Evolutionary conservation across 2,329 filamentous ascomycete genomes (phyloP).

Genomic region (Alternaria brassicicola): DNA sequence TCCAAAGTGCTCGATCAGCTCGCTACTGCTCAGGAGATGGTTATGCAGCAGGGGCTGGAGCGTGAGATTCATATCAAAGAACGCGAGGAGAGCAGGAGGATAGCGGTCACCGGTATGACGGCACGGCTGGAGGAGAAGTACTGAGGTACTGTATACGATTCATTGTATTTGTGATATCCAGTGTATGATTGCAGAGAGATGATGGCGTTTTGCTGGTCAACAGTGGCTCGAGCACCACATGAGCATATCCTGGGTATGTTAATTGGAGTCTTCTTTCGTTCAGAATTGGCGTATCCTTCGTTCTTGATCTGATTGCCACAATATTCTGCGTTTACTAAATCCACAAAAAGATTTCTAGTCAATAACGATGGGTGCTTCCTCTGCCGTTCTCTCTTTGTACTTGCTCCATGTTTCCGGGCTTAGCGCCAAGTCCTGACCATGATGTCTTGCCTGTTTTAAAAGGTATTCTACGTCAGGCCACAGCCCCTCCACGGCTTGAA

Average conservation of each 20-base stretch:
- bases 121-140: slow-evolving; percentile 43
- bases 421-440: not conserved
- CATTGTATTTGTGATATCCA: slow-evolving; percentile 9
- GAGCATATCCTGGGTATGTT: not conserved
- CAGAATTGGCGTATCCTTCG: not conserved
- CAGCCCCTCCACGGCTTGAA: not conserved
- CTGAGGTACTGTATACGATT: slow-evolving; percentile 12
- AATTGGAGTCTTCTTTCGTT: not conserved
- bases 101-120: slow-evolving; percentile 42
- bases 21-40: slow-evolving; percentile 42
- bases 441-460: not conserved
- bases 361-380: too few species aligned
- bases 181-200: not conserved
- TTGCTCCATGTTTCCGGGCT: not conserved
- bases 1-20: slow-evolving; percentile 44
- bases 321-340: not conserved
- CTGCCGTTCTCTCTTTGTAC: not conserved
- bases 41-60: slow-evolving; percentile 26
- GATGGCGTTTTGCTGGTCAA: slow-evolving; percentile 3
- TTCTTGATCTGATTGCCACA: not conserved
- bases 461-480: not conserved
- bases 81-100: slow-evolving; percentile 21
- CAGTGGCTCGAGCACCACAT: not conserved
- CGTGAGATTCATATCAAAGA: slow-evolving; percentile 27
- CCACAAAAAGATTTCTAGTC: not conserved